A percentile compares a stretch with the other conserved stretches of the same genome.
These are phyloP conservation scores for Ascoidea rubescens DNA, from an alignment of 805 yeast species.

Conservation along the genomic window DNA sequence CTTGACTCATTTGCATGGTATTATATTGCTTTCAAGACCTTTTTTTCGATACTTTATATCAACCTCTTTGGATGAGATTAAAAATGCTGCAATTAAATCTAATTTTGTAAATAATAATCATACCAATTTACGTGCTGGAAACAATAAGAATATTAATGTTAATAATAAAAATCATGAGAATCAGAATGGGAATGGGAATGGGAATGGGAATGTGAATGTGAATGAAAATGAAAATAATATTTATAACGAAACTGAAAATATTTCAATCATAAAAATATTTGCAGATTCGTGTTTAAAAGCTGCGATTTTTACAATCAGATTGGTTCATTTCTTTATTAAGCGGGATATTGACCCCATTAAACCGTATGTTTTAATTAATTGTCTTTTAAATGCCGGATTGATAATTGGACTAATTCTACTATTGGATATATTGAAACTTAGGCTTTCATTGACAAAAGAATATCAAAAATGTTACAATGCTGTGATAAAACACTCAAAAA, in stretches of 20 bases:
- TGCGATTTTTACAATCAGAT: not conserved
- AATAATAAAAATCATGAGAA: too few relatives aligned
- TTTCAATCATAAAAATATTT: too few relatives aligned
- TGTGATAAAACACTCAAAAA: not conserved
- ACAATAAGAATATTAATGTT: too few relatives aligned
- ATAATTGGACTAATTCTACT: not conserved
- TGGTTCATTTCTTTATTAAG: too few relatives aligned
- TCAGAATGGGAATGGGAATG: too few relatives aligned
- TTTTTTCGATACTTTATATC: not conserved
- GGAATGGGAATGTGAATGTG: too few relatives aligned
- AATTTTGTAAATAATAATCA: too few relatives aligned
- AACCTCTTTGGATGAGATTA: not conserved
- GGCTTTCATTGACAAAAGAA: not conserved
- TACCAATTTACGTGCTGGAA: too few relatives aligned
- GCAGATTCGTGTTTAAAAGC: not conserved
- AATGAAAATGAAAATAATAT: too few relatives aligned
- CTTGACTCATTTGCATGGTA: not conserved
- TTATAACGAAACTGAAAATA: not conserved
- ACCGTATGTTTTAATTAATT: not conserved
- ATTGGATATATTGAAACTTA: not conserved
- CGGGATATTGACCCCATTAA: not conserved
- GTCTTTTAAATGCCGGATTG: not conserved
- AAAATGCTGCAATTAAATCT: not conserved
- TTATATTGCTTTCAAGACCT: not conserved
- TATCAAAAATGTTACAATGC: not conserved